Base-by-base conservation (phyloP, 768 basidiomycete species). In the Tulasnella sp. region DNA sequence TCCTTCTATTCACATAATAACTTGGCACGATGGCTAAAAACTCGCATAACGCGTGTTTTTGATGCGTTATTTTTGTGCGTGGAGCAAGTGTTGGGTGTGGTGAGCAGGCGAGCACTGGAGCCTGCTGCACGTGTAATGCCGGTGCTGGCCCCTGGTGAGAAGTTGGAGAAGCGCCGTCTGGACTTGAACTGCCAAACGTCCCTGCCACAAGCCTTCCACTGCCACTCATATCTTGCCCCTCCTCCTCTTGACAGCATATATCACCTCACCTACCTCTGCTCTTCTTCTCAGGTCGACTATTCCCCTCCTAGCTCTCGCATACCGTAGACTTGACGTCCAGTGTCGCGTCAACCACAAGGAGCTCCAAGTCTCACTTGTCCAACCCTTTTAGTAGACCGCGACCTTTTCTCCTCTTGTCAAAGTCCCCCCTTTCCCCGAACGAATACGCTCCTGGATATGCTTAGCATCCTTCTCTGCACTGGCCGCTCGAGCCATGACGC, bases 381-480 rank as follows among this genome's bases (percentile, higher is more conserved):
- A 34, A 25, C 58, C 31, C 25, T 34, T n/a, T n/a, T n/a, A n/a
- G n/a, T n/a, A 25, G 31, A 64, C 5, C 29, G 29, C 11, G 12
- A 12, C 58, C 37, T 36, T 38, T 45, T 71, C 75, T n/a, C 52
- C 75, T 31, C 29, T 52, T 14, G 29, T 68, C 69, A 19, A 77
- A 70, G 42, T 39, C 71, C 40, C 58, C 71, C 71, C 78, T 40
- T n/a, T 67, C 72, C 69, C 49, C 49, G 9, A 49, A 49, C 49
- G 49, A 49, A 49, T n/a, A 49, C 67, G 12, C 78, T 45, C 29
- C 74, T 68, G 19, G 69, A 22, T 49, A 79, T 80, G 79, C 76
- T 79, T 54, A 75, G 77, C 34, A 68, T 80, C 36, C 67, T 79
- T 45, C 71, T 76, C 70, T 78, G 78, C 64, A 74, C 75, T 36